Base-by-base conservation (phyloP, 257 asterid genomes). In the Primulina eburnea region DNA sequence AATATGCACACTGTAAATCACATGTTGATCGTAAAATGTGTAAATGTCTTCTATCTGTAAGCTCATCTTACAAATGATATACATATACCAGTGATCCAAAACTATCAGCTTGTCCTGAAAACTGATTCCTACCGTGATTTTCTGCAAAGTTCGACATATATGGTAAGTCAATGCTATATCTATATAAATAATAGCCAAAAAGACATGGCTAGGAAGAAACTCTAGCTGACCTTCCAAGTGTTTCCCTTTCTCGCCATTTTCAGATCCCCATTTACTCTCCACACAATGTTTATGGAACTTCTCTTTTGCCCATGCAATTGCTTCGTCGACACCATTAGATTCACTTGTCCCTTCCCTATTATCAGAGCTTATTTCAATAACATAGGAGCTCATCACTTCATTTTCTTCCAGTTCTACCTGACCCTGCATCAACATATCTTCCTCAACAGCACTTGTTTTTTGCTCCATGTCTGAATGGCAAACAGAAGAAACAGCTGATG, bases 251-350 rank as follows among this genome's bases (percentile, higher is more conserved):
- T 64, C 81, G 60, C 70, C 73, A 21, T 73, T 80, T 70, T 77
- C 77, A 16, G 30, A 8, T 56, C 38, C 28, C 69, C 62, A 64
- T 38, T 72, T 65, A 50, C 75, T 77, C 76, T 75, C 80, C 4
- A 76, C 69, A 62, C 71, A 69, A 20, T 73, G 82, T 24, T 80
- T 56, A 60, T 82, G 95, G 62, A 78, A 90, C 76, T 85, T 90
- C 86, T 84, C 95, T 73, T 86, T 90, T 0, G 91, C 97, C 95
- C 95, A 90, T 0, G 93, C 97, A 65, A 88, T 88, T 12, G 95
- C 95, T 73, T 90, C 97, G 79, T 88, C 89, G 0, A 90, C 85
- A 24, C 88, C 89, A 20, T 84, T 87, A 8, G 90, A 84, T 68
- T 90, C 93, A 24, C 79, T 82, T 2, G 72, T 67, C 40, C 73